Base-by-base conservation (phyloP, 768 basidiomycete species). In the Collybia sordida region DNA sequence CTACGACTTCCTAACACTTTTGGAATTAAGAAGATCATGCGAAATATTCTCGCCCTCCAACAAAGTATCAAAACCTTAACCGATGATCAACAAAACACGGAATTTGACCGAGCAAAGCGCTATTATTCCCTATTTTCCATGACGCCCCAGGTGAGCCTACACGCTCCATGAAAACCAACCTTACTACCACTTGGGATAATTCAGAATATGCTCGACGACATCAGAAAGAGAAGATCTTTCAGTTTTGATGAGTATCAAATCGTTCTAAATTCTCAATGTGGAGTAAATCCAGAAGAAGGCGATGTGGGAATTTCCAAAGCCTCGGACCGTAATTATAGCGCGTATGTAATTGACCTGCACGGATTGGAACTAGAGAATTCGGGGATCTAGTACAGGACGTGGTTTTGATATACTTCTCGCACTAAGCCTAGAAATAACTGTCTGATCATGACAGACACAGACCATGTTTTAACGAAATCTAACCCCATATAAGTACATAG, bases 181-280 rank as follows among this genome's bases (percentile, higher is more conserved):
- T 14, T 31, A 45, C 18, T 31, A 19, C 23, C 18, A n/a, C 12
- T 21, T 46, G 2, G 27, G 17, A 15, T 14, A 12, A 8, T 50
- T 7, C 23, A 96, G 93, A 81, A 80, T 45, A 83, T 98, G 79
- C 73, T 98, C 42, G 84, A 89, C 23, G 69, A 76, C 9, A 82
- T 93, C 47, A 82, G 85, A 22, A 56, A 72, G 42, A 74, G 77
- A 54, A 82, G 80, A 53, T 67, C 67, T 34, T 98, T 92, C 71
- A 81, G 78, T 3, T 96, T 97, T 57, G 94, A 96, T 56, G 91
- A 98, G 62, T 98, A 96, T 68, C 90, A 93, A 64, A 80, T 82
- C 6, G 93, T 98, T 77, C 77, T 98, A 42, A 88, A 85, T 58
- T 77, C 98, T 31, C 92, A 93, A 59, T 96, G 93, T 62, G 90